phyloP scores from a whole-genome alignment of 176 grass and related monocot species.

The Oryza coarctata region DNA sequence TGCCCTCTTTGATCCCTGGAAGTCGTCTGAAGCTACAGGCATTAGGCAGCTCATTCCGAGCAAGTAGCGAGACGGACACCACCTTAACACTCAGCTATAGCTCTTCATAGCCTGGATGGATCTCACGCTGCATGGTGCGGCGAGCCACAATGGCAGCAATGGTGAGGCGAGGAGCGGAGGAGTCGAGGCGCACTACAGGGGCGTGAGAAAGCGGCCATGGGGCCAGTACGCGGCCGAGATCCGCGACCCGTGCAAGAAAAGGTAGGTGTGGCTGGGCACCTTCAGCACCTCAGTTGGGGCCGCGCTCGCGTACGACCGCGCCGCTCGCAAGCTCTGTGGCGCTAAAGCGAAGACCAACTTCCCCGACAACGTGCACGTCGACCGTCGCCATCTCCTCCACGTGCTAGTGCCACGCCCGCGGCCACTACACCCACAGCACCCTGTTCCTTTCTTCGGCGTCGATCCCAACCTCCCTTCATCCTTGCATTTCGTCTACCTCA shows the following conservation, averaged over 20 bases:
- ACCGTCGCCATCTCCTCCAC: not conserved
- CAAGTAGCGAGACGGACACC: too few relatives aligned
- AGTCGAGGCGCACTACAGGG: slow-evolving; percentile 56
- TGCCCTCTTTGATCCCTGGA: too few relatives aligned
- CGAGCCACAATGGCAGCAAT: not conserved
- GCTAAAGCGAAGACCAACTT: slow-evolving; percentile 92
- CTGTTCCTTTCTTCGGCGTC: not conserved
- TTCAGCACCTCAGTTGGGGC: slow-evolving; percentile 87
- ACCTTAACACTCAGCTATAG: too few relatives aligned
- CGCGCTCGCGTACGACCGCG: slow-evolving; percentile 85
- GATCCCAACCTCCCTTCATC: slow-evolving; percentile 27
- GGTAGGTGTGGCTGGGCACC: slow-evolving; percentile 85
- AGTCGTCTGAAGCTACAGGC: too few relatives aligned
- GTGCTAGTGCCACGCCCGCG: not conserved
- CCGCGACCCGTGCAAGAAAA: slow-evolving; percentile 97
- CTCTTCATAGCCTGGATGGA: slow-evolving; percentile 7
- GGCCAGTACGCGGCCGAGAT: slow-evolving; percentile 86
- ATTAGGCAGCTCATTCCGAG: too few relatives aligned
- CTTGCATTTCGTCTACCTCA: slow-evolving; percentile 42
- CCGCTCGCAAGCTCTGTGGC: slow-evolving; percentile 67
- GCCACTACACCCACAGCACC: not conserved
- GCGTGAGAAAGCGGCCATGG: slow-evolving; percentile 89
- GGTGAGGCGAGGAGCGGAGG: not conserved
- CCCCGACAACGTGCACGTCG: not conserved
- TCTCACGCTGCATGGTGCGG: not conserved